These are phyloP conservation scores for Dioscorea cayenensis DNA, from an alignment of 116 monocot species.

Conservation along the genomic window DNA sequence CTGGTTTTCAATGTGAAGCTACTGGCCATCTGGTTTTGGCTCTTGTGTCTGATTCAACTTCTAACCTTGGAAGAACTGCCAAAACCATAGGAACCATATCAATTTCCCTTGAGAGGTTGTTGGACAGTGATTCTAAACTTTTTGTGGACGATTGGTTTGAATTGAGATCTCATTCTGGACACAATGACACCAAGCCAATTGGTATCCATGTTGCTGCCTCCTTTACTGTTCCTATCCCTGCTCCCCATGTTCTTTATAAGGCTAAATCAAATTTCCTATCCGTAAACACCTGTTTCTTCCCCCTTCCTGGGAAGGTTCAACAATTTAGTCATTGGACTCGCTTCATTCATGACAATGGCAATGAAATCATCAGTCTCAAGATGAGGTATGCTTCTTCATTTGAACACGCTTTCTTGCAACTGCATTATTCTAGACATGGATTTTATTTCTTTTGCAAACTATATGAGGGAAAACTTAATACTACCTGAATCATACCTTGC, in stretches of 20 bases:
- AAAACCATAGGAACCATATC: slow-evolving; percentile 58
- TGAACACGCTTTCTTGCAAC: not conserved
- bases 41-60: slow-evolving; percentile 33
- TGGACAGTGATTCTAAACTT: slow-evolving; percentile 40
- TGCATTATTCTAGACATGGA: too few relatives aligned
- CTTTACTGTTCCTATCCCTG: slow-evolving; percentile 47
- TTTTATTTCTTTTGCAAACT: too few relatives aligned
- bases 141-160: slow-evolving; percentile 62
- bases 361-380: slow-evolving; percentile 47
- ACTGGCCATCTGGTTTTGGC: slow-evolving; percentile 44
- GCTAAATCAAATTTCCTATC: slow-evolving; percentile 23
- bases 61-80: slow-evolving; percentile 18
- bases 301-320: slow-evolving; percentile 25
- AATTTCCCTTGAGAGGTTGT: slow-evolving; percentile 52
- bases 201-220: slow-evolving; percentile 67
- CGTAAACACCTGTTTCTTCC: slow-evolving; percentile 28
- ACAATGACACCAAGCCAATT: slow-evolving; percentile 27
- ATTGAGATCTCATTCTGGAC: slow-evolving; percentile 30
- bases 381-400: slow-evolving; percentile 40
- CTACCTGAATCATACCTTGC: too few relatives aligned
- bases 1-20: slow-evolving; percentile 66
- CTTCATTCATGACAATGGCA: slow-evolving; percentile 44
- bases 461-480: too few relatives aligned
- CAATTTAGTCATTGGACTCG: slow-evolving; percentile 21
- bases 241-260: slow-evolving; percentile 41